Base-by-base conservation (phyloP, 2,329 filamentous ascomycete species). In the Delphinella strobiligena region DNA sequence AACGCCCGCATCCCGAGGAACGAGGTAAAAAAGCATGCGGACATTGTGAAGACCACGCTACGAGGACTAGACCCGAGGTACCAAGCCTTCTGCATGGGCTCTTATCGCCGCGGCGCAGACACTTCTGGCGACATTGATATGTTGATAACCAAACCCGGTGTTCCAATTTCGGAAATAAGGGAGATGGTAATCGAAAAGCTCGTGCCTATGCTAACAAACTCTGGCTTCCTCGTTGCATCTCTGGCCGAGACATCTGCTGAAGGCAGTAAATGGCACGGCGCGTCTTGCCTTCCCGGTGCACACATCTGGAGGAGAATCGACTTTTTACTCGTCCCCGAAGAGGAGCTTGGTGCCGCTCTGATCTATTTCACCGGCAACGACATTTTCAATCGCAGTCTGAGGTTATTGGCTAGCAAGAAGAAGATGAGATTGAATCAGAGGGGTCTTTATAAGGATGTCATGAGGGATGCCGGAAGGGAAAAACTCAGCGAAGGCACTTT, bases 321-420 rank as follows among this genome's bases (percentile, higher is more conserved):
- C 54, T 72, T 95, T 15, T 65, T 95, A 1, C 71, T 93, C 3
- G 88, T 94, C 1, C 87, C 88, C 0, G 78, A 78, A 49, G 67
- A 73, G 2, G 80, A 94, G 58, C 69, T 86, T 37, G 89, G 89
- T 1, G 88, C 84, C 0, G 87, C 88, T 0, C 57, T 95, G 45
- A 72, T 95, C n/a, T 95, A 95, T 55, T 96, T 95, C 54, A 95
- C 89, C 0, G 89, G 89, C 1, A 91, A 95, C 49, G 88, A 94
- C 55, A 81, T 94, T 24, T 95, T 95, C 64, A 95, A 95, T 58
- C 70, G 88, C 12, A 93, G 84, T 53, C 74, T 95, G 57, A 67
- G 89, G 47, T 61, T 93, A 12, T 59, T 95, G 47, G 86, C 87
- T 11, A 75, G 77, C 30, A 86, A 77, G 60, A 91, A 84, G 61